A percentile compares a stretch with the other conserved stretches of the same genome.
phyloP scores from a whole-genome alignment of 495 filamentous ascomycete genomes.

The Cercophora scortea region DNA sequence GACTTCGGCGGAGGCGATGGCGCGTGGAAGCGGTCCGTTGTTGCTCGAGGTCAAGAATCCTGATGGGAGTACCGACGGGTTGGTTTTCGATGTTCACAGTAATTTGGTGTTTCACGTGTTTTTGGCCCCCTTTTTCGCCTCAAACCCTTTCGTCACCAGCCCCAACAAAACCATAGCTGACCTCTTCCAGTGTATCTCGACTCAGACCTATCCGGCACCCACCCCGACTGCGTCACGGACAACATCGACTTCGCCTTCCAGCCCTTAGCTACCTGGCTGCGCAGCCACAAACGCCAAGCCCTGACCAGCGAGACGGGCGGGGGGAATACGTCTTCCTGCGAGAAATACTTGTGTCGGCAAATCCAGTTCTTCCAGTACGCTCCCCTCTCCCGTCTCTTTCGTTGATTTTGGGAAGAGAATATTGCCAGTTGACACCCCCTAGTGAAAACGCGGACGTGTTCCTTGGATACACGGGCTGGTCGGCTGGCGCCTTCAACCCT shows the following conservation, averaged over 20 bases:
- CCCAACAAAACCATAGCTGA: conserved; percentile 19
- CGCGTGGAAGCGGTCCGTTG: conserved; percentile 35
- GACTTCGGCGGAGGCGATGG: conserved; percentile 35
- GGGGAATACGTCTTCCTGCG: conserved; percentile 36
- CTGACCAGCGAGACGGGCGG: conserved; percentile 46
- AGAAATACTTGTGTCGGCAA: conserved; percentile 29
- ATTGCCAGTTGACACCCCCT: background rate
- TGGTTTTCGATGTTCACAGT: conserved; percentile 44
- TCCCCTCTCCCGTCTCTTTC: background rate
- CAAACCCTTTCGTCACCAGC: too few relatives aligned
- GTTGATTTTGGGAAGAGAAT: too few relatives aligned
- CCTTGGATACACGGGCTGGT: conserved; percentile 46
- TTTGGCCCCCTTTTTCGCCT: background rate
- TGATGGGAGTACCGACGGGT: conserved; percentile 37
- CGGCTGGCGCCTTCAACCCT: conserved; percentile 40
- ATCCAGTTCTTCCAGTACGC: conserved; percentile 27
- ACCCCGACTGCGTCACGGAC: conserved; percentile 41
- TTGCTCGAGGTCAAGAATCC: conserved; percentile 42
- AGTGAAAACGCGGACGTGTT: conserved; percentile 43
- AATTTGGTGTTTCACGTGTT: background rate
- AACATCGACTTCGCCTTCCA: conserved; percentile 38
- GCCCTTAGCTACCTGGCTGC: conserved; percentile 39
- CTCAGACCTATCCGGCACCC: conserved; percentile 44
- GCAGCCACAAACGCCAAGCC: conserved; percentile 40
- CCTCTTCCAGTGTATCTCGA: conserved; percentile 50